Evolutionary conservation across 192 early-diverging fungal species (phyloP), one percentile per base, ranked within the genome.

Genomic region (Entomortierella parvispora): DNA sequence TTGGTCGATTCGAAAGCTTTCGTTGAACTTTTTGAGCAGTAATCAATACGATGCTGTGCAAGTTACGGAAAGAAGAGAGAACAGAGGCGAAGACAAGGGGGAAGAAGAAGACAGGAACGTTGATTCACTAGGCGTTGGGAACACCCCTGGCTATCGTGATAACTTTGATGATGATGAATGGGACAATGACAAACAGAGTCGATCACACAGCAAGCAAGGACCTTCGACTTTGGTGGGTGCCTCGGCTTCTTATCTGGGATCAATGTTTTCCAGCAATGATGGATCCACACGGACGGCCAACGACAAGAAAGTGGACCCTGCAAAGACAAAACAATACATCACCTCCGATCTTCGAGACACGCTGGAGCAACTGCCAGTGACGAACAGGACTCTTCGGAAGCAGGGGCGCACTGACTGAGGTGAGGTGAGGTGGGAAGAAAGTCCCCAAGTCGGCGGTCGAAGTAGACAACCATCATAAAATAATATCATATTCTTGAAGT

Each of bases 1-100:
- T 33, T 77, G 74, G 74, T 77, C 74, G 3, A 33, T 77, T 7
- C 53, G 74, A 23, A 62, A 52, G 26, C 10, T 77, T 6, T 68
- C 74, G 7, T 45, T 64, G 40, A 77, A 52, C 32, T 28, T 77
- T 5, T 31, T 77, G 48, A 77, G 61, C 32, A 59, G 31, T 20
- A 63, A 58, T 23, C 74, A 68, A n/a, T 68, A 77, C 43, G 47
- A 44, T 3, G 22, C 58, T 2, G 17, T 59, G 12, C 23, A 34
- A 6, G 44, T 11, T 20, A 12, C 43, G 17, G 4, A 32, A 52
- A 5, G 62, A 52, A 20, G 18, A 17, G 25, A 50, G 32, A 32
- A 8, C 11, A 11, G 37, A 1, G 55, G 28, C 17, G 14, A 25
- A 6, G 60, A 51, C 11, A 14, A 31, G 4, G 23, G n/a, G 23